A percentile compares a stretch with the other conserved stretches of the same genome.
Conservation (phyloP, 2,329 filamentous ascomycete species). For the Sodiomyces alkalinus region DNA sequence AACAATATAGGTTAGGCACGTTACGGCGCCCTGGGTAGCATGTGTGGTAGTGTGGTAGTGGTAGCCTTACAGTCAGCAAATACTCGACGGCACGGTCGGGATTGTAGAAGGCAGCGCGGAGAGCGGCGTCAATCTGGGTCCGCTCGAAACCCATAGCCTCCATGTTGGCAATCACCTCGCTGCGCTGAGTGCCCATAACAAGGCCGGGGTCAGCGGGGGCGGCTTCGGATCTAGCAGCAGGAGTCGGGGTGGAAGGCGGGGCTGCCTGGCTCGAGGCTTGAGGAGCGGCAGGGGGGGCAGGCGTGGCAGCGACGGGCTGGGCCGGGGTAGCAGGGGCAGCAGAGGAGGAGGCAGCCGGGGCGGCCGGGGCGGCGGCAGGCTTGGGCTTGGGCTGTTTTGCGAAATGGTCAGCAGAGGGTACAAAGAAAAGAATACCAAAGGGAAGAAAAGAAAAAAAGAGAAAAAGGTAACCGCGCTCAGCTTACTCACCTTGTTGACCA, state of each 20-base stretch:
- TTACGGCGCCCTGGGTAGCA: too few relatives aligned
- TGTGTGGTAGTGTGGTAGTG: too few relatives aligned
- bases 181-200: conserved; percentile 69
- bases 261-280: conserved; percentile 28
- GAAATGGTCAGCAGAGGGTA: too few relatives aligned
- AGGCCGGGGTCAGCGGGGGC: conserved; percentile 54
- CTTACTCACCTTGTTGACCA: conserved; percentile 86
- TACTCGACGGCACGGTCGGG: conserved; percentile 96
- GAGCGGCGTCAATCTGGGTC: conserved; percentile 76
- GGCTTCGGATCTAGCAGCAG: conserved; percentile 31
- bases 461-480: background rate
- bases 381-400: conserved; percentile 50
- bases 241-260: conserved; percentile 36
- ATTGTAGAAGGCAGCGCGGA: conserved; percentile 95
- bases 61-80: conserved; percentile 58
- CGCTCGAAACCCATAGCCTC: conserved; percentile 93
- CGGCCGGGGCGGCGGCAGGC: conserved; percentile 35
- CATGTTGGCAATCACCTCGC: conserved; percentile 78
- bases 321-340: conserved; percentile 50
- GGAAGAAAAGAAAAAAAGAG: too few relatives aligned
- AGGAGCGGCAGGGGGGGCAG: conserved; percentile 33
- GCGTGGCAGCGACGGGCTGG: conserved; percentile 32
- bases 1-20: too few relatives aligned
- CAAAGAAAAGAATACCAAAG: background rate
- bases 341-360: conserved; percentile 38